Percentiles rank a stretch among this genome's conserved stretches.
Conservation (phyloP, 768 basidiomycete genomes). For the Strobilomyces dryophilus region DNA sequence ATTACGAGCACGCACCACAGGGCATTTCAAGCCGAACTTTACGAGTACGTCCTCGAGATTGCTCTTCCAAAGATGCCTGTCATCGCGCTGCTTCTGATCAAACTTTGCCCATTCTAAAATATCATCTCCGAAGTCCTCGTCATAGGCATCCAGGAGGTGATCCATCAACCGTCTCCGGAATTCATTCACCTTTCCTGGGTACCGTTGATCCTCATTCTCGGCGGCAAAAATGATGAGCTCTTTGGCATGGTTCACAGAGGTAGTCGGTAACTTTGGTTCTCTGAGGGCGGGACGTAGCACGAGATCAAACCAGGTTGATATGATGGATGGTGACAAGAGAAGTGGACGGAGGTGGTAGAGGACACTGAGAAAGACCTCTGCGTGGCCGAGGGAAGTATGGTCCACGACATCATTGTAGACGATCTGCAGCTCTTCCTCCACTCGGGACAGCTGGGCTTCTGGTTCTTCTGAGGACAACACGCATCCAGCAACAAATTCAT, state of each 20-base stretch:
- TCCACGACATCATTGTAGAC: conserved; percentile 62
- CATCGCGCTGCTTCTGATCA: conserved; percentile 56
- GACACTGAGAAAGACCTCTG: conserved; percentile 63
- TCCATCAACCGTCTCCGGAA: conserved; percentile 71
- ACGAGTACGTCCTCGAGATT: conserved; percentile 77
- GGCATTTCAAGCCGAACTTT: conserved; percentile 56
- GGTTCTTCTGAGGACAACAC: conserved; percentile 45
- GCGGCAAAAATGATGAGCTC: conserved; percentile 66
- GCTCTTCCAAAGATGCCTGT: conserved; percentile 63
- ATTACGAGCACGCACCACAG: conserved; percentile 48
- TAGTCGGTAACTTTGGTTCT: conserved; percentile 60
- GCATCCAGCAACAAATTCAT: conserved; percentile 53
- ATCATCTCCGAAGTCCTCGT: conserved; percentile 71
- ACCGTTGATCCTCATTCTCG: conserved; percentile 39
- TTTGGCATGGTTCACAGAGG: conserved; percentile 61
- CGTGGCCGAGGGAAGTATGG: conserved; percentile 57
- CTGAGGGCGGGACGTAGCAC: conserved; percentile 74
- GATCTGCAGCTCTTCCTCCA: conserved; percentile 66
- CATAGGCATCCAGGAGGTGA: conserved; percentile 69
- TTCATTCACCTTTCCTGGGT: conserved; percentile 50
- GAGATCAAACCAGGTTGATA: conserved; percentile 79
- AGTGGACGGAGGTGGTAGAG: conserved; percentile 60
- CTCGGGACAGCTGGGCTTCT: conserved; percentile 39
- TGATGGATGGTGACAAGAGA: conserved; percentile 60
- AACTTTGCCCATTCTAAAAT: conserved; percentile 71